Base-by-base conservation (phyloP, 192 early-diverging fungal genomes). In the Coemansia aciculifera region DNA sequence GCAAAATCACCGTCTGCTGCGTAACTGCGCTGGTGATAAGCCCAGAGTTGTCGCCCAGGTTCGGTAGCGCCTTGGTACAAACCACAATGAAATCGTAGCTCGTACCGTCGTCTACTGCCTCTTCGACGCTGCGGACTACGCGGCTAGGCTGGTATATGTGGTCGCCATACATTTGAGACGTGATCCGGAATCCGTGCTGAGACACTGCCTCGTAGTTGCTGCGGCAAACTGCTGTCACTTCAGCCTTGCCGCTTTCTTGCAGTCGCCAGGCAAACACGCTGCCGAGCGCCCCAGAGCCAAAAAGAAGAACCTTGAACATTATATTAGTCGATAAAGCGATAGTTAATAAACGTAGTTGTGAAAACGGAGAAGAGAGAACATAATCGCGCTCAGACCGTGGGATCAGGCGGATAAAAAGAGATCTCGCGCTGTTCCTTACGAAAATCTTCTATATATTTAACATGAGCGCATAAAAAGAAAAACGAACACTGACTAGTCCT, bases 221-320 rank as follows among this genome's bases (percentile, higher is more conserved):
- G 23, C 90, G 84, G 66, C 90, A 92, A 9, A 92, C 86, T 9
- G 86, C 71, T 8, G 87, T 89, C 15, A 89, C 75, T 40, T 83
- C 51, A 0, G 29, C 62, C 5, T 48, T 21, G n/a, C 75, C 75
- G 59, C 80, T 79, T 3, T 69, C 73, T 32, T 89, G 82, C 54
- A 92, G 78, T 24, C 89, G 86, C 86, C 86, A 89, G 15, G 83
- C 82, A 67, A 87, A 89, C 54, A 89, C 72, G 23, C 87, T 85
- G 29, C 89, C 90, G 24, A 92, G 75, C 15, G 90, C 90, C 15
- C 90, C 90, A n/a, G 86, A 85, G 49, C 90, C 90, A n/a, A 92
- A 86, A 19, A 81, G 38, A 54, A 81, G 78, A 19, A 73, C 73
- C 11, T 70, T 73, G 43, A 64, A 40, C 46, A 44, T 39, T 0